Conservation (phyloP, 2,329 filamentous ascomycete species). For the Colletotrichum musae region DNA sequence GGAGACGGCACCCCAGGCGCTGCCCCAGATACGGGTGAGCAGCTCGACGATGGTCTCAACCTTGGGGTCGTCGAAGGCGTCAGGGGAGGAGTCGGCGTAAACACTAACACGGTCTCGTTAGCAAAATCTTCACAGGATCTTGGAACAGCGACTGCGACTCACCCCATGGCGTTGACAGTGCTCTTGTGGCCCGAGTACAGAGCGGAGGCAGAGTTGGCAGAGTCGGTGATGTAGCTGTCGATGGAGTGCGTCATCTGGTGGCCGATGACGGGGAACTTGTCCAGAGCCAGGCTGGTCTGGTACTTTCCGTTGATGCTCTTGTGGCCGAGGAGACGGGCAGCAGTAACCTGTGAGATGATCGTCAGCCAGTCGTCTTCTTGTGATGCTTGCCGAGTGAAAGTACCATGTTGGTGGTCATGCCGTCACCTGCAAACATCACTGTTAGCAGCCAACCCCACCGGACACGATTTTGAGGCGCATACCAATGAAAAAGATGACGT, state of each 20-base stretch:
- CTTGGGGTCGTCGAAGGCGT: conserved; percentile 86
- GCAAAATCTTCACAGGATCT: neutral
- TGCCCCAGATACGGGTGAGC: conserved; percentile 77
- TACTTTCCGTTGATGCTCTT: conserved; percentile 89
- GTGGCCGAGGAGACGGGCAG: conserved; percentile 85
- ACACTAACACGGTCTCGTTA: conserved; percentile 58
- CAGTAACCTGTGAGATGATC: conserved; percentile 68
- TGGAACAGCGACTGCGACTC: conserved; percentile 34
- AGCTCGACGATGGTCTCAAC: conserved; percentile 87
- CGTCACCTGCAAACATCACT: conserved; percentile 55
- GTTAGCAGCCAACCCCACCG: neutral
- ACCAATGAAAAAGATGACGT: conserved; percentile 88
- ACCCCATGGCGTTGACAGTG: conserved; percentile 85
- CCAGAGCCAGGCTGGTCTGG: conserved; percentile 80
- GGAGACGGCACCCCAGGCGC: conserved; percentile 76
- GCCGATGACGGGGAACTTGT: conserved; percentile 87
- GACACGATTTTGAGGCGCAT: conserved; percentile 43
- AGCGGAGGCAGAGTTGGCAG: conserved; percentile 86
- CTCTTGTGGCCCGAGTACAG: conserved; percentile 89
- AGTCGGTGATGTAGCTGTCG: conserved; percentile 88
- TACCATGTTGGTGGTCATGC: conserved; percentile 81
- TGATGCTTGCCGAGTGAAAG: neutral
- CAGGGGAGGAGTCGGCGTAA: conserved; percentile 82
- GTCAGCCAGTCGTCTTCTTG: neutral
- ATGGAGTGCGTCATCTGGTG: conserved; percentile 93